Evolutionary conservation across 345 rosid genomes (phyloP).

Genomic region (Populus ilicifolia): DNA sequence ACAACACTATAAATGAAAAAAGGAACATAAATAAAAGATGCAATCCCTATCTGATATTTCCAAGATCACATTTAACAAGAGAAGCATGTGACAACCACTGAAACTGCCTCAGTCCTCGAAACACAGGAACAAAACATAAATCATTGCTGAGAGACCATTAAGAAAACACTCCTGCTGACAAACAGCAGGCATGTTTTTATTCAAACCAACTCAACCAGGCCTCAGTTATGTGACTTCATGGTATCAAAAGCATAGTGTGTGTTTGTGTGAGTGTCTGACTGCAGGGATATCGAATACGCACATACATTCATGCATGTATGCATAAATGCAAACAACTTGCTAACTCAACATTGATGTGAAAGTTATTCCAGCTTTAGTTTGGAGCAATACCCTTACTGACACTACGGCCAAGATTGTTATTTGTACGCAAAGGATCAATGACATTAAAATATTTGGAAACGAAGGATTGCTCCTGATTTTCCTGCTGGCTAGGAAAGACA

Average conservation of each 20-base stretch:
- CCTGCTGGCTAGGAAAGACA: conserved; percentile 53
- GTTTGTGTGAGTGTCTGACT: background rate
- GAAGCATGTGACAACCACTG: background rate
- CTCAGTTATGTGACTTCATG: background rate
- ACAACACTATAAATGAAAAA: background rate
- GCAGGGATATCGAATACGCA: background rate
- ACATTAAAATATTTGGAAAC: conserved; percentile 84
- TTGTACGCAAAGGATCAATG: conserved; percentile 81
- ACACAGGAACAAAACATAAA: background rate
- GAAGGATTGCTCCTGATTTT: conserved; percentile 68
- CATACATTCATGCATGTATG: background rate
- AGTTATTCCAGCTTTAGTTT: background rate
- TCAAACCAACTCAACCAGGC: background rate
- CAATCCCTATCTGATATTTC: background rate
- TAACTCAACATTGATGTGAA: background rate
- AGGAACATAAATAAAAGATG: background rate
- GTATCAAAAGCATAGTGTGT: background rate
- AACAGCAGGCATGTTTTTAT: background rate
- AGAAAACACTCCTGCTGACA: background rate
- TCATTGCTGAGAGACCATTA: background rate
- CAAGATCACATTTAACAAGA: background rate
- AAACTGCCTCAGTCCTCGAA: background rate
- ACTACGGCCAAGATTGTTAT: conserved; percentile 98
- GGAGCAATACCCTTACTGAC: conserved; percentile 71
- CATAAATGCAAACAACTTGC: background rate